phyloP scores from a whole-genome alignment of 495 filamentous ascomycete species.

The Penicillium odoratum region DNA sequence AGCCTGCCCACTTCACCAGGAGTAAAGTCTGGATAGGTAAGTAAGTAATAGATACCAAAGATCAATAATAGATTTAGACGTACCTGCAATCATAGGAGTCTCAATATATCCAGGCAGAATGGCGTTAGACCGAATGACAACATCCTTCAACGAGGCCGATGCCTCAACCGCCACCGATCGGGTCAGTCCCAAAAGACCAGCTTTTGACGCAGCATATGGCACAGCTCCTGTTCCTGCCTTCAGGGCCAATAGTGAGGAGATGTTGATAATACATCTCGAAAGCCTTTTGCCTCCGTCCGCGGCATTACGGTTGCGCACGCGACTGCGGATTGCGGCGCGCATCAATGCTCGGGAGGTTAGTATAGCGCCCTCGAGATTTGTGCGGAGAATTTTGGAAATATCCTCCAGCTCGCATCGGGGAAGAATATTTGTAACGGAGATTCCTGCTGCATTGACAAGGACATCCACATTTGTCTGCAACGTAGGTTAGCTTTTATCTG shows the following conservation, averaged over 20 bases:
- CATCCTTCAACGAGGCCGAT: conserved; percentile 31
- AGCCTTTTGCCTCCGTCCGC: conserved; percentile 4
- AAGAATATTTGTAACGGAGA: conserved; percentile 60
- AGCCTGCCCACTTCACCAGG: conserved; percentile 32
- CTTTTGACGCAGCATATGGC: conserved; percentile 78
- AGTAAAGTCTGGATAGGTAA: conserved; percentile 33
- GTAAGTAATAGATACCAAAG: background rate
- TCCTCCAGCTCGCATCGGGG: conserved; percentile 37
- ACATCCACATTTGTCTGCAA: conserved; percentile 53
- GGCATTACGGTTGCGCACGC: conserved; percentile 29
- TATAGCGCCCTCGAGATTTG: conserved; percentile 74
- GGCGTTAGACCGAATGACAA: conserved; percentile 69
- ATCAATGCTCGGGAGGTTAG: conserved; percentile 59
- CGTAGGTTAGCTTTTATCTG: background rate
- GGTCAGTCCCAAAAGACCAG: conserved; percentile 75
- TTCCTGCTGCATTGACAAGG: conserved; percentile 75
- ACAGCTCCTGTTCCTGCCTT: conserved; percentile 64
- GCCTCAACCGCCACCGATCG: conserved; percentile 67
- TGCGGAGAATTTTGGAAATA: conserved; percentile 55
- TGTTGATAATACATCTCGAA: conserved; percentile 71
- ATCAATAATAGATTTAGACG: conserved; percentile 10
- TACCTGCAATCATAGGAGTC: conserved; percentile 75
- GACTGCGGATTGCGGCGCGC: conserved; percentile 40
- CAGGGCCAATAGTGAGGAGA: conserved; percentile 69
- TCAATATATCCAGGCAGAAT: conserved; percentile 83